phyloP scores from a whole-genome alignment of 148 eudicot genomes.

The Cornus florida region DNA sequence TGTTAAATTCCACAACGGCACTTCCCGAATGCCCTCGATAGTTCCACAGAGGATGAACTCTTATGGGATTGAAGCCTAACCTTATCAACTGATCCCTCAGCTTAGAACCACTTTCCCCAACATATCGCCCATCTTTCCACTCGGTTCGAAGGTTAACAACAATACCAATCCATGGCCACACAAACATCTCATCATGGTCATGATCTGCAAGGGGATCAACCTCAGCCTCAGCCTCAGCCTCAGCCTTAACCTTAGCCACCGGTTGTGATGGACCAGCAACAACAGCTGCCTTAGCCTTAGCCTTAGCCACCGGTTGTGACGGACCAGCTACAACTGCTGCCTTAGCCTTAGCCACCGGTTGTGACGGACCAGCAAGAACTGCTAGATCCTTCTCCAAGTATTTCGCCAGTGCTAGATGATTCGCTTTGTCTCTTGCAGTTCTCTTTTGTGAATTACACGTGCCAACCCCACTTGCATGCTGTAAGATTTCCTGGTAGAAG shows the following conservation, averaged over 20 bases:
- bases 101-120: constrained; percentile 89
- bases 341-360: constrained; percentile 21
- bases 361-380: constrained; percentile 46
- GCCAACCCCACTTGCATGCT: constrained; percentile 84
- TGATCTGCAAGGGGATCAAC: constrained; percentile 42
- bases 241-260: constrained; percentile 7
- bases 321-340: constrained; percentile 39
- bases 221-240: constrained; percentile 3
- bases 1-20: constrained; percentile 82
- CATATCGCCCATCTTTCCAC: constrained; percentile 67
- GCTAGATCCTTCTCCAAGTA: constrained; percentile 61
- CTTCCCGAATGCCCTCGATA: constrained; percentile 82
- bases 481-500: constrained; percentile 66
- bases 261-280: constrained; percentile 53
- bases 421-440: constrained; percentile 78
- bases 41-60: constrained; percentile 86
- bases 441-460: constrained; percentile 66
- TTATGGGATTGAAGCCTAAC: constrained; percentile 82
- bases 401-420: constrained; percentile 71
- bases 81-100: constrained; percentile 72
- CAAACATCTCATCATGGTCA: constrained; percentile 82
- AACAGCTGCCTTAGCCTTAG: constrained; percentile 3
- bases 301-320: constrained; percentile 30
- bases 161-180: constrained; percentile 95
- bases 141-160: constrained; percentile 74